Base-by-base conservation (phyloP, 108 stramenopile genomes). In the Tribonema minus region DNA sequence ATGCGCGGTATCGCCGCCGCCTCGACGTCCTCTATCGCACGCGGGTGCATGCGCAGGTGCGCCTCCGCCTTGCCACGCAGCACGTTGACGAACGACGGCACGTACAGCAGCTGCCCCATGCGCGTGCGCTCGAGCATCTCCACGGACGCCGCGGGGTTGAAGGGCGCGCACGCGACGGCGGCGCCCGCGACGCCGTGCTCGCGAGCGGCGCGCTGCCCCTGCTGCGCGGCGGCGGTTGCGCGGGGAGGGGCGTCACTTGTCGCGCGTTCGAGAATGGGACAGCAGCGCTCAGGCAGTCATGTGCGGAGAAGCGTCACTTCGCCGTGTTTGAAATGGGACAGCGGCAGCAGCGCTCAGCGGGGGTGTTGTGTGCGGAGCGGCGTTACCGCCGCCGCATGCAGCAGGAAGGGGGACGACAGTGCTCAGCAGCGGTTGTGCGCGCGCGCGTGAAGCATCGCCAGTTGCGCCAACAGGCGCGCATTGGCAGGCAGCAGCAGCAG, bases 151-250 rank as follows among this genome's bases (percentile, higher is more conserved):
- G 76, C 72, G 2, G 86, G 72, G 64, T 94, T 91, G 38, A 92
- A 90, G 5, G 95, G 95, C 31, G 91, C 92, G 7, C 92, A 92
- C 9, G 71, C 72, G 20, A 92, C 91, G 0, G 93, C 90, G 4
- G 93, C 95, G 25, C 93, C 93, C 28, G 82, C 72, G 54, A 96
- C 40, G 5, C 83, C 80, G 28, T 83, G 34, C 28, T 70, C 68
- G 32, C 76, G 33, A 12, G 28, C 61, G 25, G 81, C 83, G 12
- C 63, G 35, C 33, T 79, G 72, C 3, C 76, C 82, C 78, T 80
- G 23, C 20, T 15, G n/a, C n/a, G 15, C 28, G 15, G 63, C 25
- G 28, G 63, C 9, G 12, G 29, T 30, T 64, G 63, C 28, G 9
- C 28, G 15, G 23, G 9, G 26, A 64, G 63, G 15, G 9, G 63